Evolutionary conservation across 2,329 filamentous ascomycete genomes (phyloP), one percentile per base, ranked within the genome.

Genomic region (Fusarium sp.): DNA sequence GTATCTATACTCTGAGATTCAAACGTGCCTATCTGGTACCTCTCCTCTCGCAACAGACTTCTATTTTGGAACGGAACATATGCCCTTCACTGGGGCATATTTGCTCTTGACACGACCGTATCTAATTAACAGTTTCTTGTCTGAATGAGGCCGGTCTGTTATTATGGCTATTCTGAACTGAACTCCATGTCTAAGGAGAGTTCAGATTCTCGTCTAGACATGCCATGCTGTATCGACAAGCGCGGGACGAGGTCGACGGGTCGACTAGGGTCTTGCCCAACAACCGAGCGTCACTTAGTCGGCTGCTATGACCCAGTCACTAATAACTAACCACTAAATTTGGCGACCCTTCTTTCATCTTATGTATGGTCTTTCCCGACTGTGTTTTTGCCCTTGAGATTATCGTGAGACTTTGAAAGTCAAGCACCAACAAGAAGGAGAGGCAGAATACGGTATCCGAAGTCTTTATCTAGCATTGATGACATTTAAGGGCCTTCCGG

Each of bases 301-400:
- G 17, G 47, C 48, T 50, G 43, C 65, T 54, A 65, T 65, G 50
- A 53, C 54, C 65, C 50, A 25, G 54, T 66, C 56, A 32, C 60
- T 61, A 53, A 67, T 56, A 23, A 23, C 56, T 39, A 48, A 30
- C 47, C 47, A 35, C 33, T 50, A 57, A 39, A 60, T 58, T 64
- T 68, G 60, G 49, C 33, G 67, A 63, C 65, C 52, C 47, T 62
- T 47, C 52, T 44, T 62, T 47, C 52, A 54, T 60, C 45, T 44
- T 44, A 57, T 50, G 59, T n/a, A 15, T 19, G 17, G 60, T 53
- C 56, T 56, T 22, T 23, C 23, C 23, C 23, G 23, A 23, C 23
- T 39, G 58, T 49, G 15, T 44, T 46, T 33, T 33, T 27, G n/a
- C 14, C n/a, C 32, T 63, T 22, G 5, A 5, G 22, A 22, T 22